Percentiles rank a stretch among this genome's conserved stretches.
Evolutionary conservation across 2,329 filamentous ascomycete genomes (phyloP).

Genomic region (Lithohypha guttulata): DNA sequence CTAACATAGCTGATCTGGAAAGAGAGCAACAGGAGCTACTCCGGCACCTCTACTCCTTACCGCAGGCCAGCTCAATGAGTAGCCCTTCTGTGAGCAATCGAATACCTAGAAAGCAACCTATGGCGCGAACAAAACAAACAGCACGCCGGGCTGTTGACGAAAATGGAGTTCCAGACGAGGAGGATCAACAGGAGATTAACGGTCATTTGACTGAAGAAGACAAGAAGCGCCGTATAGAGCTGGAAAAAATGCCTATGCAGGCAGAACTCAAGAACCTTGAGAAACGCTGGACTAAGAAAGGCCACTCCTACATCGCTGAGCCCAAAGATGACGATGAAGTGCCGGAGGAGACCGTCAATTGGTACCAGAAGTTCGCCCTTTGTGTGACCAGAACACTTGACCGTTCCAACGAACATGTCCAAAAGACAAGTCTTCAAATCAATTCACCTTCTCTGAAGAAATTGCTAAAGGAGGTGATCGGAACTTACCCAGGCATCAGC

Average conservation of each 20-base stretch:
- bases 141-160: background rate
- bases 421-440: conserved; percentile 59
- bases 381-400: conserved; percentile 5
- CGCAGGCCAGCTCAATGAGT: too few species aligned
- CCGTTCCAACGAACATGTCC: conserved; percentile 1
- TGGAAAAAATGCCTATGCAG: conserved; percentile 9
- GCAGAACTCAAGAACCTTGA: conserved; percentile 8
- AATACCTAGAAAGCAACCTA: too few species aligned
- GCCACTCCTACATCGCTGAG: conserved; percentile 5
- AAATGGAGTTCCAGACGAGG: conserved; percentile 2
- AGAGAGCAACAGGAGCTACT: too few species aligned
- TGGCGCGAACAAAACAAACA: conserved; percentile 4
- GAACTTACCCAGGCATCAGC: conserved; percentile 65
- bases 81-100: too few species aligned
- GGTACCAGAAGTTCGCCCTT: conserved; percentile 8
- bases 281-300: conserved; percentile 9
- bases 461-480: conserved; percentile 59
- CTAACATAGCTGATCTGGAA: too few species aligned
- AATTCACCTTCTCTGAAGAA: conserved; percentile 71
- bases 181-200: conserved; percentile 9
- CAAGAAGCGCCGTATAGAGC: conserved; percentile 1
- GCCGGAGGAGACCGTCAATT: conserved; percentile 6
- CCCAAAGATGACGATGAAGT: conserved; percentile 9
- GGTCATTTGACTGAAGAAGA: conserved; percentile 7
- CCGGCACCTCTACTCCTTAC: too few species aligned